Evolutionary conservation across 495 filamentous ascomycete genomes (phyloP).

Genomic region (Trichoderma virens): DNA sequence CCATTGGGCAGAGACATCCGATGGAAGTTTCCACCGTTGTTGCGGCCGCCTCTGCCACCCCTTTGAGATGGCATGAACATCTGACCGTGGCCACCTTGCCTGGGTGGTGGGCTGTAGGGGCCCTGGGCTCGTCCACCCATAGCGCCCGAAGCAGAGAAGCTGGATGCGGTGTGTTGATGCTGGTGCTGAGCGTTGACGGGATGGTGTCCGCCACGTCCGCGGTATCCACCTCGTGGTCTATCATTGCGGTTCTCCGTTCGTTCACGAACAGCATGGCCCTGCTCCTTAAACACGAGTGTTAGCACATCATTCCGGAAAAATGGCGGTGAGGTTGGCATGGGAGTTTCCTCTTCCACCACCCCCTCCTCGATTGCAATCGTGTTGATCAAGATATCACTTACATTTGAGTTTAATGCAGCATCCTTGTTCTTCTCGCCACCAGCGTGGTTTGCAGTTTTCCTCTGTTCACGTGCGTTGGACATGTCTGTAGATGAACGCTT

Average conservation of each 20-base stretch:
- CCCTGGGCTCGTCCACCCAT: constrained; percentile 2
- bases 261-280: constrained; percentile 14
- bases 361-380: not conserved
- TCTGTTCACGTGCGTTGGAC: constrained; percentile 32
- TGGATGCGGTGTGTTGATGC: constrained; percentile 7
- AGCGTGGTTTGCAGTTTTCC: constrained; percentile 27
- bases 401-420: constrained; percentile 14
- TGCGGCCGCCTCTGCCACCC: constrained; percentile 8
- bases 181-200: constrained; percentile 8
- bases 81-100: constrained; percentile 7
- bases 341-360: constrained; percentile 12
- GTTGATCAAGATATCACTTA: constrained; percentile 17
- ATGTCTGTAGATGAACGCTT: constrained; percentile 42
- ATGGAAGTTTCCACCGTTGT: constrained; percentile 12
- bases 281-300: constrained; percentile 17
- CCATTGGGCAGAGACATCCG: constrained; percentile 11
- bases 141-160: not conserved
- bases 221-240: constrained; percentile 33
- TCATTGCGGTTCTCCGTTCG: constrained; percentile 30
- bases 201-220: constrained; percentile 27
- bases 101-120: constrained; percentile 10
- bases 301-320: constrained; percentile 4
- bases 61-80: constrained; percentile 7
- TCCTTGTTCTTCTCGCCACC: constrained; percentile 32
- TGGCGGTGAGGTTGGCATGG: not conserved